Evolutionary conservation across 192 early-diverging fungal species (phyloP), one percentile per base, ranked within the genome.

Genomic region (Kappamyces sp.): DNA sequence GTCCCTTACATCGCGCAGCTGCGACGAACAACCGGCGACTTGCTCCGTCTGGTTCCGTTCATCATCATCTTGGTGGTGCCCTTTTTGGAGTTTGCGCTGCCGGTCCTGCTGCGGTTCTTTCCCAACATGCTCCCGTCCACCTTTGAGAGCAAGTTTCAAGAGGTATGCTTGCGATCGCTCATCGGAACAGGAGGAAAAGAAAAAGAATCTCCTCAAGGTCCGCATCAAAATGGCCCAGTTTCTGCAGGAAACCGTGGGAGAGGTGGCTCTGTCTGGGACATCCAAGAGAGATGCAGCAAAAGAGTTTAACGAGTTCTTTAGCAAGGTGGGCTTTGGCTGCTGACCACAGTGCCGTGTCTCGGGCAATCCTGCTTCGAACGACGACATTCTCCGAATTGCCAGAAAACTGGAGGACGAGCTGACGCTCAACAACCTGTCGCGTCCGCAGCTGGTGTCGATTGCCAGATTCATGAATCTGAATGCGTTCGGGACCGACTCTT

Each of bases 401-500:
- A 84, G 86, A 42, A 85, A 89, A 51, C 95, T 98, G 66, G 87
- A 94, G 67, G 91, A 98, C 66, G 91, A 93, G 66, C 74, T 94
- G 57, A 96, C 92, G 0, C 78, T 98, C 61, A 91, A 90, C 70
- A 92, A 91, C 61, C 67, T 98, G 70, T 89, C 92, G 40, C 83
- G 93, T 40, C 93, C 92, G 39, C 95, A 98, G 73, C 83, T 98
- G 15, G 91, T 94, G 38, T 87, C 85, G 70, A 93, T 98, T 86
- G 89, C 88, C 65, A 84, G 89, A 54, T 98, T 90, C 77, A 92
- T 98, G 92, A 86, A 86, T 60, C 79, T 94, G 58, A 93, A 92
- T 51, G 87, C 90, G n/a, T 98, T 96, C 70, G 95, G 95, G 40
- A 94, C 92, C n/a, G 95, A 98, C 74, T 86, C 90, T 51, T 94